phyloP scores from a whole-genome alignment of 1,284 basidiomycete species.

The Hemileia vastatrix region DNA sequence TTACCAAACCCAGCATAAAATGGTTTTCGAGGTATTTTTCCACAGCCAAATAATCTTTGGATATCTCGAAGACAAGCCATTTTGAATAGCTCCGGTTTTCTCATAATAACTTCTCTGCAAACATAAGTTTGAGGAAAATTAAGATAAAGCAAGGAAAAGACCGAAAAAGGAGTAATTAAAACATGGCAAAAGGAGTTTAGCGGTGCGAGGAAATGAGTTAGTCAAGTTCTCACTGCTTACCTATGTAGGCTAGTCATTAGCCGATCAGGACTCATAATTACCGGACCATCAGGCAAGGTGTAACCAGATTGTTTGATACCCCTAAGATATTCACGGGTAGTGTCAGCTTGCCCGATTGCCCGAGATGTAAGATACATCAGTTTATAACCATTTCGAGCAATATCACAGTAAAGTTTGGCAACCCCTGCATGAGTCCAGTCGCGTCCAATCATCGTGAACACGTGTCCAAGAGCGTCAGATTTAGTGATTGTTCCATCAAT shows the following conservation, averaged over 20 bases:
- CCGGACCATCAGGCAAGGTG: slow-evolving; percentile 90
- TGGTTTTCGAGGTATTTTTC: slow-evolving; percentile 48
- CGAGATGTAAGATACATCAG: slow-evolving; percentile 96
- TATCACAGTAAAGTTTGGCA: slow-evolving; percentile 96
- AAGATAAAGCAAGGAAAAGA: background rate
- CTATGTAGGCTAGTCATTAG: slow-evolving; percentile 89
- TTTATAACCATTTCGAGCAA: slow-evolving; percentile 88
- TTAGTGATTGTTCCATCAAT: slow-evolving; percentile 99
- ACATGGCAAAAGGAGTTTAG: background rate
- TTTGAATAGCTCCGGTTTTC: slow-evolving; percentile 98
- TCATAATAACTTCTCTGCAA: slow-evolving; percentile 75
- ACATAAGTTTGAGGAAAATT: too few relatives aligned
- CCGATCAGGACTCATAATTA: slow-evolving; percentile 97
- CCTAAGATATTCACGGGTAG: slow-evolving; percentile 88
- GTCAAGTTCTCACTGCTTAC: slow-evolving; percentile 51
- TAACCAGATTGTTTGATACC: slow-evolving; percentile 93
- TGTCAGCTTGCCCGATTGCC: slow-evolving; percentile 96
- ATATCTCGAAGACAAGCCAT: slow-evolving; percentile 99
- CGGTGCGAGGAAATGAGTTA: background rate
- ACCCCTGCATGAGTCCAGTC: slow-evolving; percentile 99
- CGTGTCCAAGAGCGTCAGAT: slow-evolving; percentile 92
- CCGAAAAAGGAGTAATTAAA: background rate
- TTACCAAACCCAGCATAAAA: slow-evolving; percentile 99
- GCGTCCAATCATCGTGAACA: slow-evolving; percentile 97
- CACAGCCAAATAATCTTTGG: slow-evolving; percentile 75